These are phyloP conservation scores for Cordyceps tenuipes DNA, from an alignment of 2,329 filamentous ascomycete species.

Conservation along the genomic window DNA sequence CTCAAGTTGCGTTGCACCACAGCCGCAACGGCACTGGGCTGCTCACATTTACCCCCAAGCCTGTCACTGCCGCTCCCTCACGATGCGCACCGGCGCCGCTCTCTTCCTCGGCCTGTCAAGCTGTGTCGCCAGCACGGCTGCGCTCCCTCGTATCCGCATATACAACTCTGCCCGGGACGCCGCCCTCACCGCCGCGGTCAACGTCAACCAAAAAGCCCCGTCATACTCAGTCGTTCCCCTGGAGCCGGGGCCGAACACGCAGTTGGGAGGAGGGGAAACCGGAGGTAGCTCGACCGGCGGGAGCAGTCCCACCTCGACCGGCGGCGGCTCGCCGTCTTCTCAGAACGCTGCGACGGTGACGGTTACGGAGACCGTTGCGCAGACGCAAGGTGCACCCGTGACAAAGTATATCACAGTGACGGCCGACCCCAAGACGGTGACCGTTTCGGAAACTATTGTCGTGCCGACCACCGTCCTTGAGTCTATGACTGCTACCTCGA, in stretches of 20 bases:
- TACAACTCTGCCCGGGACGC: conserved; percentile 12
- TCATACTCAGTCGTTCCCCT: conserved; percentile 32
- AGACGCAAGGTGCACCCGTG: conserved; percentile 22
- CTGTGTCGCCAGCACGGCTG: conserved; percentile 18
- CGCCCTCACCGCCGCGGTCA: neutral
- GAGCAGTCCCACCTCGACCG: conserved; percentile 1
- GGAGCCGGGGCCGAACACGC: conserved; percentile 21
- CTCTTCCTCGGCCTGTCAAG: conserved; percentile 24
- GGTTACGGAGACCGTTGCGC: conserved; percentile 24
- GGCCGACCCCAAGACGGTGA: conserved; percentile 17
- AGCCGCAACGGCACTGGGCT: neutral
- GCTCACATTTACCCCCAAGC: neutral
- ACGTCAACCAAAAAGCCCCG: conserved; percentile 18
- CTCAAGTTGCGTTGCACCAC: neutral
- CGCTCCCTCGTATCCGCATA: conserved; percentile 21
- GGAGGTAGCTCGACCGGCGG: conserved; percentile 17
- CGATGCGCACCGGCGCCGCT: conserved; percentile 24
- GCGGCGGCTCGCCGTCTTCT: neutral
- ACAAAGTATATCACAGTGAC: conserved; percentile 21
- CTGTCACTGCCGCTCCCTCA: neutral
- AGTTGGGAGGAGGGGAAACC: conserved; percentile 14
- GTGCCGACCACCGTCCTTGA: conserved; percentile 10
- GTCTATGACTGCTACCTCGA: conserved; percentile 22
- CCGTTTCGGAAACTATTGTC: neutral
- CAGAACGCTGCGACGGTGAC: conserved; percentile 11